Evolutionary conservation across 2,329 filamentous ascomycete genomes (phyloP), one percentile per base, ranked within the genome.

Genomic region (Dactylellina drechsleri): DNA sequence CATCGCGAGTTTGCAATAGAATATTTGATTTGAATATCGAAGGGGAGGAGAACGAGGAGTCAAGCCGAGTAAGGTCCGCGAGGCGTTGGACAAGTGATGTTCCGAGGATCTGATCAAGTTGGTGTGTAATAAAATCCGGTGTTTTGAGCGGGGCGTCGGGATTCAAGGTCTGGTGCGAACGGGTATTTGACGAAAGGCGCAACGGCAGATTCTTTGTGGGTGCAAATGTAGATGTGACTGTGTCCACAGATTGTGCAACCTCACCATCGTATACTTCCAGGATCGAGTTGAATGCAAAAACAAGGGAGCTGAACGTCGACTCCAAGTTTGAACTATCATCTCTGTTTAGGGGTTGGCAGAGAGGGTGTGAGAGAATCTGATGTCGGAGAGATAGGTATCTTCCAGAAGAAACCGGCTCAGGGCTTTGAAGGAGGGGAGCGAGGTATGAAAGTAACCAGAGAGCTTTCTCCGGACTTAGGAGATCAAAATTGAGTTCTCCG

Each of bases 381-480:
- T 61, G 2, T 15, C 62, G 40, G 36, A 61, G 66, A 6, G 1
- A 49, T 20, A 18, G 16, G 4, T 16, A 13, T 1, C 41, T 7
- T 5, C 6, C 3, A 7, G 18, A 2, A 6, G 40, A 57, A 61
- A 50, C 26, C 16, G 43, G 28, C 20, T 20, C 43, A 13, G 57
- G n/a, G 28, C 47, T 61, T 36, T 56, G 52, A 1, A 43, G 43
- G 8, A 74, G 52, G 4, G 62, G 57, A 20, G 62, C 31, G 10
- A 74, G 56, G 26, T 62, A 74, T 10, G 70, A 66, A 7, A 74
- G 28, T 15, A 74, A 31, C 70, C 70, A 74, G 13, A 66, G 36
- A 8, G 50, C 36, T 16, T 26, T 47, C 13, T 64, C 62, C 8
- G 50, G 41, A 13, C 12, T 36, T 23, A 61, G 26, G 10, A 10